A percentile compares a stretch with the other conserved stretches of the same genome.
phyloP scores from a whole-genome alignment of 1,139 yeast genomes.

The Geotrichum reessii region DNA sequence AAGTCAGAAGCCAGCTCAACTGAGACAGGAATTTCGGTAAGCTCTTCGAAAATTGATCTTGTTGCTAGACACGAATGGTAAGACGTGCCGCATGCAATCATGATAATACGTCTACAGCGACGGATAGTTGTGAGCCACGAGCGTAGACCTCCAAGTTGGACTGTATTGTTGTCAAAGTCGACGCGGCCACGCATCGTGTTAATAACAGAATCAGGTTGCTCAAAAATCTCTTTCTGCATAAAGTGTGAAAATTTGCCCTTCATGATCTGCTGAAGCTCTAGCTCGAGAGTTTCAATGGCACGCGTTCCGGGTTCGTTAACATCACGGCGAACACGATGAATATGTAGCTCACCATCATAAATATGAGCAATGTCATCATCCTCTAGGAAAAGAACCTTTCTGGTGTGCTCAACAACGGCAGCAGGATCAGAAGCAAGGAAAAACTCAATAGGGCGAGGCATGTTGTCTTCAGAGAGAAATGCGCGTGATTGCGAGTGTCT shows the following conservation, averaged over 20 bases:
- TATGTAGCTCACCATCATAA: constrained; percentile 95
- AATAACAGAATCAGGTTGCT: constrained; percentile 96
- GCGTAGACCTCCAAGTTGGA: constrained; percentile 86
- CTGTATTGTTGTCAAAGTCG: constrained; percentile 73
- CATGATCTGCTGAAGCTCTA: constrained; percentile 97
- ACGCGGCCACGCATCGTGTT: constrained; percentile 99
- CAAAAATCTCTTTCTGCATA: constrained; percentile 98
- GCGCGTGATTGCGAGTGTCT: constrained; percentile 93
- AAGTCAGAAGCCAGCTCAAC: constrained; percentile 98
- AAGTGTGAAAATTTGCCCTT: constrained; percentile 94
- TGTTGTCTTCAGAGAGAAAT: constrained; percentile 82
- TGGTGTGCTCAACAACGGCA: constrained; percentile 95
- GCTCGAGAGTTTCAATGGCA: constrained; percentile 91
- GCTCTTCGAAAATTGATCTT: constrained; percentile 91
- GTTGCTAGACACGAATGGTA: constrained; percentile 98
- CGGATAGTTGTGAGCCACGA: constrained; percentile 82
- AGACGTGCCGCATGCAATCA: constrained; percentile 99
- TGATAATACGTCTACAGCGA: constrained; percentile 89
- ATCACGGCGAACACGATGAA: constrained; percentile 89
- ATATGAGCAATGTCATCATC: constrained; percentile 99
- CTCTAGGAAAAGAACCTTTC: constrained; percentile 90
- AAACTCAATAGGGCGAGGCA: constrained; percentile 92
- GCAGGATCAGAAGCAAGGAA: constrained; percentile 97
- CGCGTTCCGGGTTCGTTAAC: constrained; percentile 91
- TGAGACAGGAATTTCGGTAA: constrained; percentile 91